Conservation (phyloP, 495 filamentous ascomycete genomes). For the Penicillium dipodomyicola region DNA sequence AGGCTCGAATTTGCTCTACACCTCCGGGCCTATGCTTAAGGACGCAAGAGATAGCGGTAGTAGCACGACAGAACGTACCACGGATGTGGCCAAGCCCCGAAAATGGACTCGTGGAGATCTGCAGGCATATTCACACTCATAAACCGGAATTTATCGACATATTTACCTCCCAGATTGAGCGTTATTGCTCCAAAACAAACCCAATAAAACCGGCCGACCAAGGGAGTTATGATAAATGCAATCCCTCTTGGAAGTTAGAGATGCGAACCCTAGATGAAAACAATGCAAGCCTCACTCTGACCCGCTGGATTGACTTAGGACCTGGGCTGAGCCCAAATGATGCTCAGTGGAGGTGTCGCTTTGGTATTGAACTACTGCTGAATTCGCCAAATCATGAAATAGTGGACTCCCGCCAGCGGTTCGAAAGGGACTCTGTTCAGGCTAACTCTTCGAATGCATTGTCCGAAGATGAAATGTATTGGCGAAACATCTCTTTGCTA, state of each 20-base stretch:
- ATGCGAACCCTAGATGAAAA: slow-evolving; percentile 7
- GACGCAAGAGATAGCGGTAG: slow-evolving; percentile 1
- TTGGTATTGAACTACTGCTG: not conserved
- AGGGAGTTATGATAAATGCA: slow-evolving; percentile 15
- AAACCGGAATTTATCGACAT: not conserved
- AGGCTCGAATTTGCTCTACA: slow-evolving; percentile 5
- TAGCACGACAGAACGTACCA: not conserved
- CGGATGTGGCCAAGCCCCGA: slow-evolving; percentile 3
- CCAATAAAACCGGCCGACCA: not conserved
- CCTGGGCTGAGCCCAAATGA: slow-evolving; percentile 1
- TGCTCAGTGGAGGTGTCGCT: slow-evolving; percentile 4
- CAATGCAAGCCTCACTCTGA: slow-evolving; percentile 12
- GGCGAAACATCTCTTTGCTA: slow-evolving; percentile 3
- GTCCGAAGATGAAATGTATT: slow-evolving; percentile 6
- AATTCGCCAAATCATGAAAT: not conserved
- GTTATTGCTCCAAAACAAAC: slow-evolving; percentile 2
- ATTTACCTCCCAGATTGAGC: not conserved
- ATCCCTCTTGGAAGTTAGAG: slow-evolving; percentile 17
- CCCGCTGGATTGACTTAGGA: slow-evolving; percentile 13
- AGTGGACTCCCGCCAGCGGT: slow-evolving; percentile 1
- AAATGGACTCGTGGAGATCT: not conserved
- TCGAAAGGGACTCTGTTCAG: slow-evolving; percentile 10
- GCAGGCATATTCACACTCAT: slow-evolving; percentile 1
- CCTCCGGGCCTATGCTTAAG: slow-evolving; percentile 1
- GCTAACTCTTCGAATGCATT: not conserved